phyloP scores from a whole-genome alignment of 495 filamentous ascomycete genomes.

The Penicillium antarcticum region DNA sequence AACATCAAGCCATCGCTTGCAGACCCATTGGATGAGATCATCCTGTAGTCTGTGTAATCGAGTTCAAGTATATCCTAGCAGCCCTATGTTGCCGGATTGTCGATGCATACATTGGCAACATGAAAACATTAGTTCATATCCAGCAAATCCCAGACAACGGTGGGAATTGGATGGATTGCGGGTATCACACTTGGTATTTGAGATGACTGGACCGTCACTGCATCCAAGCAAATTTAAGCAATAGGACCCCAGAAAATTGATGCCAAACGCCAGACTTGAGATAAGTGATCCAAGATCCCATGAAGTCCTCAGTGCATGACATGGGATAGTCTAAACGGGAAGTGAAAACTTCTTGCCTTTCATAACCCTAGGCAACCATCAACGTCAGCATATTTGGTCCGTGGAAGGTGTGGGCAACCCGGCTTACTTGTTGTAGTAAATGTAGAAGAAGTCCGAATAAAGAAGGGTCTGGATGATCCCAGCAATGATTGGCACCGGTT shows the following conservation, averaged over 20 bases:
- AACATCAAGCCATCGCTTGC: too few relatives aligned
- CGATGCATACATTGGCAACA: neutral
- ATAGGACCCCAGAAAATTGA: neutral
- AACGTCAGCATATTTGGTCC: neutral
- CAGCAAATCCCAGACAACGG: neutral
- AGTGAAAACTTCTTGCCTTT: constrained; percentile 88
- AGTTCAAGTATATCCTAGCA: neutral
- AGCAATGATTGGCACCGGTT: constrained; percentile 79
- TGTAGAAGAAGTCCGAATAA: constrained; percentile 99
- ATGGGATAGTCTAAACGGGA: constrained; percentile 56
- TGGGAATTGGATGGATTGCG: neutral
- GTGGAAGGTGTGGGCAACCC: neutral
- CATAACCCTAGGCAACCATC: constrained; percentile 54
- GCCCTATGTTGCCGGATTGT: neutral
- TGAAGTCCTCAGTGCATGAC: neutral
- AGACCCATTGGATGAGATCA: too few relatives aligned
- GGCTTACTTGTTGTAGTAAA: constrained; percentile 90
- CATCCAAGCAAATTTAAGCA: neutral
- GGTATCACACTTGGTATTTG: neutral
- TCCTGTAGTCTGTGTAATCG: neutral
- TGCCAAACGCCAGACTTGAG: neutral
- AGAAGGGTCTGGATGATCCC: constrained; percentile 90
- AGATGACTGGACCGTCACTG: neutral
- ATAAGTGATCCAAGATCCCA: neutral
- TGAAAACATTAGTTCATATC: constrained; percentile 18